A percentile compares a stretch with the other conserved stretches of the same genome.
phyloP scores from a whole-genome alignment of 202 grass and related monocot genomes.

The Panicum virgatum region DNA sequence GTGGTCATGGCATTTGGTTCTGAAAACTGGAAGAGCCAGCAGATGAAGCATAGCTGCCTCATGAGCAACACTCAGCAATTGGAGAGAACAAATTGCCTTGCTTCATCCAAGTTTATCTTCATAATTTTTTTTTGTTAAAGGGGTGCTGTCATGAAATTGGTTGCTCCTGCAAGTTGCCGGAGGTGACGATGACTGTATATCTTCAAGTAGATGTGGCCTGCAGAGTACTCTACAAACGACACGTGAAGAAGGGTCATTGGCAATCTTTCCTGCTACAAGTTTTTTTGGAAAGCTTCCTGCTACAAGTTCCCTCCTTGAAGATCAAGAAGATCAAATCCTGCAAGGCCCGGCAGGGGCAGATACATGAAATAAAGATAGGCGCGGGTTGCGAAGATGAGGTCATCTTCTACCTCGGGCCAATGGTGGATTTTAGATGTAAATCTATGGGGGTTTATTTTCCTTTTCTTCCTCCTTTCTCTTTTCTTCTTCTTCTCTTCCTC shows the following conservation, averaged over 20 bases:
- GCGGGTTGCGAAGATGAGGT: no score
- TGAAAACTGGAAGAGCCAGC: neutral
- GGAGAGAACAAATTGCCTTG: neutral
- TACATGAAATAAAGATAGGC: no score
- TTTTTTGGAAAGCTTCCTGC: no score
- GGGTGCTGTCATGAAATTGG: neutral
- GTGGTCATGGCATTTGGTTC: neutral
- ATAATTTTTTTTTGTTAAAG: neutral
- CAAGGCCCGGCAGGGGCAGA: no score
- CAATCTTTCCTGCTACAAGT: constrained; percentile 14
- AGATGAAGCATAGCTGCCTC: neutral
- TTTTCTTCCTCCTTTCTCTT: no score
- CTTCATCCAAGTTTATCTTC: neutral
- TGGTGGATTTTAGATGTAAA: no score
- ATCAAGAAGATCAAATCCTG: neutral
- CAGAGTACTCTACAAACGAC: neutral
- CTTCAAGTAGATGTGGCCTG: neutral
- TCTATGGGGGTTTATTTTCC: no score
- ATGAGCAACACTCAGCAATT: neutral
- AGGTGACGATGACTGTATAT: neutral
- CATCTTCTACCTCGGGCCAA: no score
- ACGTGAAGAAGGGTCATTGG: neutral
- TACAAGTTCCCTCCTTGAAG: no score
- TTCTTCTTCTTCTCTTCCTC: no score
- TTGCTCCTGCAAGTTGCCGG: neutral